phyloP scores from a whole-genome alignment of 257 asterid genomes.

The Prunella vulgaris region DNA sequence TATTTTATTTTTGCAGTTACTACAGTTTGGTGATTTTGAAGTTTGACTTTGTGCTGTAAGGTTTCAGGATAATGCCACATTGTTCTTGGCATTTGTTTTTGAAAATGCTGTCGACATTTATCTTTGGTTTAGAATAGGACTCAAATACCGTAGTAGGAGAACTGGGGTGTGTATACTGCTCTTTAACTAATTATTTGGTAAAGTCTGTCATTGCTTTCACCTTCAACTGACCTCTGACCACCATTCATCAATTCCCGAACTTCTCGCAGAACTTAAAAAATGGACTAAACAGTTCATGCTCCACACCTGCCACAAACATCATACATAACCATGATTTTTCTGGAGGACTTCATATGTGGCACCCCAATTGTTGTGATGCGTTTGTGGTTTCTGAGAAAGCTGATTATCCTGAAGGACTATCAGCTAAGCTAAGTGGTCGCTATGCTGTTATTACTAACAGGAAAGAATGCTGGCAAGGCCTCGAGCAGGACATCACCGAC shows the following conservation, averaged over 20 bases:
- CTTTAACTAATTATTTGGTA: background rate
- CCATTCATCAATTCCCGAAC: slow-evolving; percentile 3
- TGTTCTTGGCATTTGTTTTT: background rate
- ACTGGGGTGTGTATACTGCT: background rate
- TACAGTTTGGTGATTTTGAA: background rate
- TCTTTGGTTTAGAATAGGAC: background rate
- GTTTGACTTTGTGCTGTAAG: background rate
- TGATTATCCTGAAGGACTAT: slow-evolving; percentile 25
- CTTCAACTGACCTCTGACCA: background rate
- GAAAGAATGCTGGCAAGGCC: slow-evolving; percentile 76
- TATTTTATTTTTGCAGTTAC: background rate
- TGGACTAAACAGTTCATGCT: slow-evolving; percentile 16
- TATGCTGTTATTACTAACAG: slow-evolving; percentile 67
- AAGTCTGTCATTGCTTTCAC: background rate
- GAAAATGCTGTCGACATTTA: background rate
- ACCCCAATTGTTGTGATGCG: slow-evolving; percentile 61
- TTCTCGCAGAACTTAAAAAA: slow-evolving; percentile 29
- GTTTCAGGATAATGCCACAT: background rate
- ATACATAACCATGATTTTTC: slow-evolving; percentile 66
- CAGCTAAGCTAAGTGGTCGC: slow-evolving; percentile 23
- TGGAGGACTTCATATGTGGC: slow-evolving; percentile 63
- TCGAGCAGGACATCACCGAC: slow-evolving; percentile 75
- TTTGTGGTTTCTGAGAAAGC: slow-evolving; percentile 39
- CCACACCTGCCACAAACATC: slow-evolving; percentile 38
- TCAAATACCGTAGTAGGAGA: background rate